Evolutionary conservation across 1,284 basidiomycete species (phyloP).

Genomic region (Fistulina hepatica): DNA sequence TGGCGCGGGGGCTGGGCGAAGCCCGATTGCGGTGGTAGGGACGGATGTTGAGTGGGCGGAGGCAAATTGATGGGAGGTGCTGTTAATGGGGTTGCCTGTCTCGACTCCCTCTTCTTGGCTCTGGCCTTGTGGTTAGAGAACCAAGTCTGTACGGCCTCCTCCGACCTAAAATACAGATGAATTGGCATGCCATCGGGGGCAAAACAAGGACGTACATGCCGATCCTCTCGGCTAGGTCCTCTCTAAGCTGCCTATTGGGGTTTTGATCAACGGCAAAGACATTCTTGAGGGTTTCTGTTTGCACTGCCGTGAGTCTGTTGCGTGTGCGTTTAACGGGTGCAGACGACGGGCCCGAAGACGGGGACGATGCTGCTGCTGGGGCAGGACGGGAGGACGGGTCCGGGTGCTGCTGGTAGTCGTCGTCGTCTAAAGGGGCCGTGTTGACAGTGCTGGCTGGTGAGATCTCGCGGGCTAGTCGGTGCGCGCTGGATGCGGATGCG

Average conservation of each 20-base stretch:
- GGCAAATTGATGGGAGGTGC: conserved; percentile 8
- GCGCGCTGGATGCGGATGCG: conserved; percentile 35
- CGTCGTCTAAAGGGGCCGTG: conserved; percentile 32
- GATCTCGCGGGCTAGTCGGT: conserved; percentile 21
- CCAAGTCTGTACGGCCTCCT: conserved; percentile 72
- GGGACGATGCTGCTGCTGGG: conserved; percentile 25
- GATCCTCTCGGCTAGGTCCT: conserved; percentile 50
- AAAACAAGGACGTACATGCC: conserved; percentile 48
- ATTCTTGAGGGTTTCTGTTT: conserved; percentile 55
- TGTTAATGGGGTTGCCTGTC: conserved; percentile 18
- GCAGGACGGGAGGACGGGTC: conserved; percentile 22
- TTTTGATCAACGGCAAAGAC: conserved; percentile 51
- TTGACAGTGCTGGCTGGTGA: conserved; percentile 21
- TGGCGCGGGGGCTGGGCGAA: background rate
- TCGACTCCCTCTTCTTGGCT: conserved; percentile 52
- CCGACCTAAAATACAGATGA: conserved; percentile 42
- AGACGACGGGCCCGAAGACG: conserved; percentile 38
- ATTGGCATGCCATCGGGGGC: background rate
- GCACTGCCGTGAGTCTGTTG: conserved; percentile 47
- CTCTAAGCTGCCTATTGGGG: conserved; percentile 54
- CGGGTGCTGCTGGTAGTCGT: conserved; percentile 31
- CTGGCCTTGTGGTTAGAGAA: conserved; percentile 73
- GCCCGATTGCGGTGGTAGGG: background rate
- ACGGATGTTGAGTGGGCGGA: conserved; percentile 14
- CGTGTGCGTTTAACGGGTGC: conserved; percentile 34